Evolutionary conservation across 371 early-diverging fungal species (phyloP).

Genomic region (Smittium culicis): DNA sequence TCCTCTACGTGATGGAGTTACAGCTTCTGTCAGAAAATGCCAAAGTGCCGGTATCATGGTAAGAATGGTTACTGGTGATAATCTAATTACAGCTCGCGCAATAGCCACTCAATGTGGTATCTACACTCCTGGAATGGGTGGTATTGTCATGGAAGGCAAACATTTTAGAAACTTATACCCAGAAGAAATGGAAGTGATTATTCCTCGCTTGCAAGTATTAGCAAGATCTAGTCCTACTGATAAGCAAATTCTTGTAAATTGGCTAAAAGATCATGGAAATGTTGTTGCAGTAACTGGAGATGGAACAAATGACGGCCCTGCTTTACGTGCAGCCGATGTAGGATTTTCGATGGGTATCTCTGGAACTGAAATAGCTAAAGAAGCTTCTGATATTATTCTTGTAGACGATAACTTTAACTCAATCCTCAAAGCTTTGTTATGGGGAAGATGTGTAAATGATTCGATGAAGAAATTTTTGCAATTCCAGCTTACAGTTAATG

Average conservation of each 20-base stretch:
- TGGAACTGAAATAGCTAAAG: constrained; percentile 97
- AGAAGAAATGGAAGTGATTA: constrained; percentile 60
- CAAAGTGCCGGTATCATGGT: constrained; percentile 81
- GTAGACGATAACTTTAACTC: constrained; percentile 93
- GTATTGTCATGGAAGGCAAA: constrained; percentile 82
- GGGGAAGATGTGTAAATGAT: constrained; percentile 94
- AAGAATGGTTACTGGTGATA: constrained; percentile 97
- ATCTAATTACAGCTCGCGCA: constrained; percentile 73
- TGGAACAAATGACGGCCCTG: constrained; percentile 96
- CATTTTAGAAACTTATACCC: constrained; percentile 66
- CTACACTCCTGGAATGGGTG: constrained; percentile 51
- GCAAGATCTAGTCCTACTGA: constrained; percentile 88
- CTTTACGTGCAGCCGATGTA: constrained; percentile 88
- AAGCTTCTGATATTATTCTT: constrained; percentile 89
- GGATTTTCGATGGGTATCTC: constrained; percentile 97
- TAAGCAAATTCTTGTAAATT: constrained; percentile 79
- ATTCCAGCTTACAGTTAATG: constrained; percentile 93
- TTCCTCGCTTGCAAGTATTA: constrained; percentile 80
- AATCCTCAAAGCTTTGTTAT: constrained; percentile 76
- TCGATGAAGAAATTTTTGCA: constrained; percentile 89
- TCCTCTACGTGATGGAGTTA: constrained; percentile 81
- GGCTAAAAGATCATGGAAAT: constrained; percentile 76
- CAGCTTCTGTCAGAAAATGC: constrained; percentile 65
- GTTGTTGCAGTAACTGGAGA: constrained; percentile 97
- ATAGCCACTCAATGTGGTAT: constrained; percentile 87